Evolutionary conservation across 73 alveolate genomes (phyloP).

Genomic region (Paramecium primaurelia): DNA sequence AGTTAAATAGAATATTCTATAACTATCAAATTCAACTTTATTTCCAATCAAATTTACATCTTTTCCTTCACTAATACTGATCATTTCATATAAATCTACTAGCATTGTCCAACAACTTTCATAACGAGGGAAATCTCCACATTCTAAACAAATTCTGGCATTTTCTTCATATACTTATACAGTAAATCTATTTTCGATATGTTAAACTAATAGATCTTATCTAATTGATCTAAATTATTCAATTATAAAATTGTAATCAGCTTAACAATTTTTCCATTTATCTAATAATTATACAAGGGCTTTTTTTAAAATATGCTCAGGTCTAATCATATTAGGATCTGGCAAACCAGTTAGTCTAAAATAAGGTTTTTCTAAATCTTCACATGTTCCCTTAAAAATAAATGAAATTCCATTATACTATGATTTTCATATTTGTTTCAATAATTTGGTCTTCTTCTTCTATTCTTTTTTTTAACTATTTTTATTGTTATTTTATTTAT

Average conservation of each 20-base stretch:
- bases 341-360: slow-evolving; percentile 78
- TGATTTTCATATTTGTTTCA: slow-evolving; percentile 1
- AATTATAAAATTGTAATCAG: slow-evolving; percentile 73
- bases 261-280: slow-evolving; percentile 71
- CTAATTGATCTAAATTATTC: slow-evolving; percentile 81
- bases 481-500: background rate
- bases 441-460: slow-evolving; percentile 7
- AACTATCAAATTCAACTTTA: slow-evolving; percentile 69
- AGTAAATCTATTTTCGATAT: slow-evolving; percentile 71
- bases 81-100: slow-evolving; percentile 63
- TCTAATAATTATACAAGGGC: slow-evolving; percentile 63
- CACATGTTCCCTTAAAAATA: slow-evolving; percentile 66
- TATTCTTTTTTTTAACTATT: background rate
- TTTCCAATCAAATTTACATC: slow-evolving; percentile 25
- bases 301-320: slow-evolving; percentile 75
- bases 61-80: slow-evolving; percentile 71
- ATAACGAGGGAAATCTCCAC: slow-evolving; percentile 77
- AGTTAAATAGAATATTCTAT: slow-evolving; percentile 69
- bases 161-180: slow-evolving; percentile 83
- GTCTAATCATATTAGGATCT: slow-evolving; percentile 80
- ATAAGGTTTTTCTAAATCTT: slow-evolving; percentile 76
- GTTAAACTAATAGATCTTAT: slow-evolving; percentile 77
- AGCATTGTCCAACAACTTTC: slow-evolving; percentile 81
- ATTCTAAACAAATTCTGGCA: slow-evolving; percentile 85
- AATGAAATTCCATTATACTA: background rate